These are phyloP conservation scores for Cardamine occulta DNA, from an alignment of 345 rosid genomes.

Conservation along the genomic window DNA sequence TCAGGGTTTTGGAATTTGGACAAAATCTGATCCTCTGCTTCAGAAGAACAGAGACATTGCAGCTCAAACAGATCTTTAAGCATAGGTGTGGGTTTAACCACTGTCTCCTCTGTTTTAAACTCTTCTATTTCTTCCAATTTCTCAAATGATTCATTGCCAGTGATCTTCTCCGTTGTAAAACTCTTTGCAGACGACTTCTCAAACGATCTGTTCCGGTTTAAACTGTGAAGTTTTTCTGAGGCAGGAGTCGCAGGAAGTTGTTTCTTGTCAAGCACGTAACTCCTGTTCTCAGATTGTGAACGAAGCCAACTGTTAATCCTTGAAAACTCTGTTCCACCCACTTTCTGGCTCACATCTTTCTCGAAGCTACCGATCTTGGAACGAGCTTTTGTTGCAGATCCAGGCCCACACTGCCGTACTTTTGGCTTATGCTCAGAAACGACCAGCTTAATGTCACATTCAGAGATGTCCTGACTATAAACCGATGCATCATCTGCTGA, in stretches of 20 bases:
- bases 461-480: constrained; percentile 61
- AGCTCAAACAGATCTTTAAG: constrained; percentile 54
- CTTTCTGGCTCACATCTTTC: constrained; percentile 1
- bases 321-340: constrained; percentile 38
- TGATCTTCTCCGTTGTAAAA: constrained; percentile 25
- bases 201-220: neutral
- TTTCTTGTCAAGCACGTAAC: too few species aligned
- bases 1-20: constrained; percentile 29
- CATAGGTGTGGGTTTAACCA: constrained; percentile 39
- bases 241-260: too few species aligned
- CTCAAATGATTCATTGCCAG: constrained; percentile 20
- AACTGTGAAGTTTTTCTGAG: too few species aligned
- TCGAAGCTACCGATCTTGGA: constrained; percentile 29
- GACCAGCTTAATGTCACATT: constrained; percentile 53
- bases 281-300: constrained; percentile 39
- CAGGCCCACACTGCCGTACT: neutral
- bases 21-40: constrained; percentile 42
- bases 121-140: constrained; percentile 35
- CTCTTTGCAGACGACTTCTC: constrained; percentile 20
- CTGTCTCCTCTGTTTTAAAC: constrained; percentile 35
- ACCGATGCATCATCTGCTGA: constrained; percentile 59
- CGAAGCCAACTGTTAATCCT: constrained; percentile 57
- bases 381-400: constrained; percentile 24
- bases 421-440: constrained; percentile 44
- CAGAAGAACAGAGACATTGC: constrained; percentile 43